A percentile compares a stretch with the other conserved stretches of the same genome.
phyloP scores from a whole-genome alignment of 768 basidiomycete species.

The Mycena vitilis region DNA sequence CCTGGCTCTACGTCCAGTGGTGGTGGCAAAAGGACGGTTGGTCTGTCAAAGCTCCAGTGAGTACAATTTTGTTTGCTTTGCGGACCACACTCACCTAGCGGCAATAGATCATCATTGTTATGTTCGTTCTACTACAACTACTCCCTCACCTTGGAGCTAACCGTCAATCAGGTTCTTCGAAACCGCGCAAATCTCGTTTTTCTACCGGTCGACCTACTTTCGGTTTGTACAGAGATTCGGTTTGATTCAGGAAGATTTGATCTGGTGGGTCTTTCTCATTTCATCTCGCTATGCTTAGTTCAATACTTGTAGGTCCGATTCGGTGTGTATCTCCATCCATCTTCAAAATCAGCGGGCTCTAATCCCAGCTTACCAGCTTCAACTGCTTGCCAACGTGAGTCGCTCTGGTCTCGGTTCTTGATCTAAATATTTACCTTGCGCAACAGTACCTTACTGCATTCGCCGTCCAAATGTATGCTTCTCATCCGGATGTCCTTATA shows the following conservation, averaged over 20 bases:
- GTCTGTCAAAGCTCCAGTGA: neutral
- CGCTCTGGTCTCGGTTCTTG: neutral
- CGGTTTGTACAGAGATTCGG: slow-evolving; percentile 24
- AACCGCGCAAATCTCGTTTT: slow-evolving; percentile 21
- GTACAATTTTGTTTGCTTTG: neutral
- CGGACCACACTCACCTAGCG: neutral
- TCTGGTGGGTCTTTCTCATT: slow-evolving; percentile 18
- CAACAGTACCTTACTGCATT: slow-evolving; percentile 29
- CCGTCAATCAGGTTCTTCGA: slow-evolving; percentile 11
- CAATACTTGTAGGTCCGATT: slow-evolving; percentile 15
- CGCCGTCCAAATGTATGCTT: slow-evolving; percentile 22
- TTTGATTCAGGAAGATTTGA: neutral
- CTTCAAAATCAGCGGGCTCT: neutral
- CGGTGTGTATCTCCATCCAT: slow-evolving; percentile 16
- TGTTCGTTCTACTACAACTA: neutral
- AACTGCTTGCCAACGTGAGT: slow-evolving; percentile 32
- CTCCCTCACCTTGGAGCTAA: neutral
- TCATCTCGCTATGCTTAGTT: neutral
- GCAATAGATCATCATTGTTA: slow-evolving; percentile 8
- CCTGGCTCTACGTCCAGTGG: slow-evolving; percentile 13
- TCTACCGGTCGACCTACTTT: slow-evolving; percentile 17
- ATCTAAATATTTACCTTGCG: neutral
- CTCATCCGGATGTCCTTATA: neutral
- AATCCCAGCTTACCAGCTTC: slow-evolving; percentile 9
- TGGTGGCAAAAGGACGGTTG: slow-evolving; percentile 9